Conservation (phyloP, 164 flowering plant species). For the Vitis amurensis region DNA sequence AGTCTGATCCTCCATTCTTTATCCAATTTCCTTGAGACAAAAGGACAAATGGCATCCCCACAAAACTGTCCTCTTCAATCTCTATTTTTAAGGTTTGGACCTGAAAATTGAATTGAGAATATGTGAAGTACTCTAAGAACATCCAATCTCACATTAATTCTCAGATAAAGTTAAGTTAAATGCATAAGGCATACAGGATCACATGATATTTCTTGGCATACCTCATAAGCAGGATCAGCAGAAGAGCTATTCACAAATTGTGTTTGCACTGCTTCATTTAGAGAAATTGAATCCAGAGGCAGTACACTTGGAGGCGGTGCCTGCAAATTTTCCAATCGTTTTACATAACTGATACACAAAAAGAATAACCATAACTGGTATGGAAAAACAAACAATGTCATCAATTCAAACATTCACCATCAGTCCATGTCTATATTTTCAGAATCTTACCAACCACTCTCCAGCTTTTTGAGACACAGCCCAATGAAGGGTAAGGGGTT, state of each 20-base stretch:
- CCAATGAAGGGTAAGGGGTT: constrained; percentile 87
- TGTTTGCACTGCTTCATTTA: constrained; percentile 64
- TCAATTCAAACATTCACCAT: neutral
- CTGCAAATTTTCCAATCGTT: constrained; percentile 29
- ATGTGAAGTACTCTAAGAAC: neutral
- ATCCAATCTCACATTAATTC: neutral
- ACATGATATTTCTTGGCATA: constrained; percentile 18
- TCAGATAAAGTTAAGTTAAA: neutral
- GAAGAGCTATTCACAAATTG: constrained; percentile 39
- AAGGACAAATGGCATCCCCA: constrained; percentile 93
- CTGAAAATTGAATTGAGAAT: constrained; percentile 29
- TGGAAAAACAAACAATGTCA: neutral
- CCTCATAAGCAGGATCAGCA: constrained; percentile 50
- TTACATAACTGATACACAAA: neutral
- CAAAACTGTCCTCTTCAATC: constrained; percentile 58
- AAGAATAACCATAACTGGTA: constrained; percentile 4
- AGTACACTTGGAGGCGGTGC: constrained; percentile 64
- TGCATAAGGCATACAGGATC: neutral
- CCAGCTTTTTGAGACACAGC: constrained; percentile 69
- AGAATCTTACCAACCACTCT: constrained; percentile 80
- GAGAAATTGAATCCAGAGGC: constrained; percentile 66
- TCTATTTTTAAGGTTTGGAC: constrained; percentile 67
- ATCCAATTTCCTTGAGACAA: constrained; percentile 76
- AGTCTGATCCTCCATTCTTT: constrained; percentile 75
- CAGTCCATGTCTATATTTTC: neutral